Evolutionary conservation across 108 stramenopile species (phyloP).

Genomic region (Cyclotella sp.): DNA sequence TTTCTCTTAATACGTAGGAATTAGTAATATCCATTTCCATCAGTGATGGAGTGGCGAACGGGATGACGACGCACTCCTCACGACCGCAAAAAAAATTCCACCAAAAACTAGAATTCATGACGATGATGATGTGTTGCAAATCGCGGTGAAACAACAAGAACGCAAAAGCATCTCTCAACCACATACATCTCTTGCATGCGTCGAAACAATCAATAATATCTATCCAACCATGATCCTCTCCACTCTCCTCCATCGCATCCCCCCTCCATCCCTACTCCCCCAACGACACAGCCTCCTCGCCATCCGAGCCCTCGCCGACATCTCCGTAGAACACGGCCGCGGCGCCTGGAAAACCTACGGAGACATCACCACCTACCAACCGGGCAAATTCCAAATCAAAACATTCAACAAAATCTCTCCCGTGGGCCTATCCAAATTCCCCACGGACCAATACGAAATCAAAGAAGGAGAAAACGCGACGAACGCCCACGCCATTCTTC

Average conservation of each 20-base stretch:
- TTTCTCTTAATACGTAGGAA: background rate
- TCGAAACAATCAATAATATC: background rate
- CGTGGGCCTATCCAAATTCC: slow-evolving; percentile 71
- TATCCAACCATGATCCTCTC: slow-evolving; percentile 25
- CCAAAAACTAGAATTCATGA: background rate
- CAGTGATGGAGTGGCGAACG: background rate
- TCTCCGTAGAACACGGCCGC: slow-evolving; percentile 83
- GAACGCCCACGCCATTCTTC: slow-evolving; percentile 87
- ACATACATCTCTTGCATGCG: no score
- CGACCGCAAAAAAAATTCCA: background rate
- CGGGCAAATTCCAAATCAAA: slow-evolving; percentile 89
- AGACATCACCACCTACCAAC: slow-evolving; percentile 70
- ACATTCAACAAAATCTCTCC: slow-evolving; percentile 95
- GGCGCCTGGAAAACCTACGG: slow-evolving; percentile 86
- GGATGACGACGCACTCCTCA: background rate
- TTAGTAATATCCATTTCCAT: background rate
- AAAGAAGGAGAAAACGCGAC: slow-evolving; percentile 50
- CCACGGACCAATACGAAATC: slow-evolving; percentile 72
- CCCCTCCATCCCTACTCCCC: background rate
- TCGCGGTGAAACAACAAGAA: no score
- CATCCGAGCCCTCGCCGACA: slow-evolving; percentile 50
- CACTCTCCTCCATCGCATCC: slow-evolving; percentile 14
- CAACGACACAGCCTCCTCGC: background rate
- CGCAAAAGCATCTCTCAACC: no score
- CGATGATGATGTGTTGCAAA: background rate